Evolutionary conservation across 1,284 basidiomycete genomes (phyloP).

Genomic region (Papiliotrema fonsecae): DNA sequence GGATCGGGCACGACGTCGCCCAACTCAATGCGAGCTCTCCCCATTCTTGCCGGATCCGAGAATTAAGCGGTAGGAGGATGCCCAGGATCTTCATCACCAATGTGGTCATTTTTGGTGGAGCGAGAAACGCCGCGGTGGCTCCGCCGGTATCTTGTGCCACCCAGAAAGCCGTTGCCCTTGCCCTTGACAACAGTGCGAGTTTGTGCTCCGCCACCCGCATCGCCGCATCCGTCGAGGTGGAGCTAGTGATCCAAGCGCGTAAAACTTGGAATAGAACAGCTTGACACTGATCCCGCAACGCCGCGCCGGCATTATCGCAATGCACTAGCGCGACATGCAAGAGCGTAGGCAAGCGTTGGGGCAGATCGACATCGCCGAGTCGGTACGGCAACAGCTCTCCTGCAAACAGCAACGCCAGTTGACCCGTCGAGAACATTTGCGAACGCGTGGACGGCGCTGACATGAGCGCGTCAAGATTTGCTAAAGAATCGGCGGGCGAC

Average conservation of each 20-base stretch:
- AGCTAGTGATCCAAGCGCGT: constrained; percentile 62
- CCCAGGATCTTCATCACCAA: constrained; percentile 64
- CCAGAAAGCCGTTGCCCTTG: constrained; percentile 59
- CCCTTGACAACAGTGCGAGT: constrained; percentile 51
- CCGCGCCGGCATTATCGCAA: constrained; percentile 68
- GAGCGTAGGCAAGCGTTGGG: constrained; percentile 64
- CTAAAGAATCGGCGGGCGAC: constrained; percentile 54
- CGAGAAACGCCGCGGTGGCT: constrained; percentile 34
- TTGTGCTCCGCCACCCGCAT: constrained; percentile 53
- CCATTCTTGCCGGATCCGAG: constrained; percentile 68
- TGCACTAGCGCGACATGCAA: constrained; percentile 80
- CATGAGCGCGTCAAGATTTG: constrained; percentile 43
- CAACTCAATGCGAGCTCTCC: constrained; percentile 74
- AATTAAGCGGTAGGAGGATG: constrained; percentile 65
- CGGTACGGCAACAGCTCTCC: constrained; percentile 75
- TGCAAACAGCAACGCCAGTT: constrained; percentile 81
- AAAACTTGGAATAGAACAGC: constrained; percentile 73
- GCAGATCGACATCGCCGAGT: constrained; percentile 61
- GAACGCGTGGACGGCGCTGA: constrained; percentile 25
- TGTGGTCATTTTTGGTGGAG: constrained; percentile 63
- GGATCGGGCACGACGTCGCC: constrained; percentile 82
- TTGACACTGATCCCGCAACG: constrained; percentile 66
- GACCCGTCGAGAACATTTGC: constrained; percentile 63
- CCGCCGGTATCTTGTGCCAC: constrained; percentile 59
- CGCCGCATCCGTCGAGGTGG: constrained; percentile 16